These are phyloP conservation scores for Talaromyces atroroseus DNA, from an alignment of 2,329 filamentous ascomycete species.

Conservation along the genomic window DNA sequence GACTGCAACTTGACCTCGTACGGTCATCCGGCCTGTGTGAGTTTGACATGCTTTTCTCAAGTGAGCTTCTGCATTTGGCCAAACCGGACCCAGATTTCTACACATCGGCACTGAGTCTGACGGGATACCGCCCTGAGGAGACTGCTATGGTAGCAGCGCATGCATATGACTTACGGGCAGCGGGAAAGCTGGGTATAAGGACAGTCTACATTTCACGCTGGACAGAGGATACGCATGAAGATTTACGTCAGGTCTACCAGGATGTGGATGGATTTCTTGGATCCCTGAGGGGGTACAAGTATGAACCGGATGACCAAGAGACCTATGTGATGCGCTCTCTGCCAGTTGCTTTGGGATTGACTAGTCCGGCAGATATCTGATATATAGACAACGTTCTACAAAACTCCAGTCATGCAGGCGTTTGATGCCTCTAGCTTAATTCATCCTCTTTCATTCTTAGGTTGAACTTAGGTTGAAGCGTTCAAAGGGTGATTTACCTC, in stretches of 20 bases:
- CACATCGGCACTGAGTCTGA: slow-evolving; percentile 39
- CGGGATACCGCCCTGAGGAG: slow-evolving; percentile 42
- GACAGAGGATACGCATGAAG: slow-evolving; percentile 46
- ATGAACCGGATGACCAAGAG: too few relatives aligned
- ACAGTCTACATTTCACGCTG: slow-evolving; percentile 35
- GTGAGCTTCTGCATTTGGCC: slow-evolving; percentile 45
- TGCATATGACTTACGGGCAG: slow-evolving; percentile 50
- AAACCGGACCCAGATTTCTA: slow-evolving; percentile 49
- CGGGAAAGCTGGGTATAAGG: slow-evolving; percentile 23
- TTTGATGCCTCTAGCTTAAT: too few relatives aligned
- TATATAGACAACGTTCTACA: too few relatives aligned
- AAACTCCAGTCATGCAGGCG: too few relatives aligned
- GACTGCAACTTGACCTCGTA: slow-evolving; percentile 50
- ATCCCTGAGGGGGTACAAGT: too few relatives aligned
- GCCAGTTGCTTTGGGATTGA: too few relatives aligned
- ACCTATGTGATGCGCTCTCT: too few relatives aligned
- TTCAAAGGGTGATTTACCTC: too few relatives aligned
- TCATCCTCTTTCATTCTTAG: too few relatives aligned
- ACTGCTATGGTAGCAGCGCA: slow-evolving; percentile 51
- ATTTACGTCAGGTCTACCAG: slow-evolving; percentile 51
- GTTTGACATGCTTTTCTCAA: slow-evolving; percentile 51
- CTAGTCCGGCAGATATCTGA: too few relatives aligned
- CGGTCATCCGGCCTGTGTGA: slow-evolving; percentile 39
- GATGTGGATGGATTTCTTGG: slow-evolving; percentile 29
- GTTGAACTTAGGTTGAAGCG: too few relatives aligned